phyloP scores from a whole-genome alignment of 768 basidiomycete genomes.

The Kwoniella newhampshirensis region DNA sequence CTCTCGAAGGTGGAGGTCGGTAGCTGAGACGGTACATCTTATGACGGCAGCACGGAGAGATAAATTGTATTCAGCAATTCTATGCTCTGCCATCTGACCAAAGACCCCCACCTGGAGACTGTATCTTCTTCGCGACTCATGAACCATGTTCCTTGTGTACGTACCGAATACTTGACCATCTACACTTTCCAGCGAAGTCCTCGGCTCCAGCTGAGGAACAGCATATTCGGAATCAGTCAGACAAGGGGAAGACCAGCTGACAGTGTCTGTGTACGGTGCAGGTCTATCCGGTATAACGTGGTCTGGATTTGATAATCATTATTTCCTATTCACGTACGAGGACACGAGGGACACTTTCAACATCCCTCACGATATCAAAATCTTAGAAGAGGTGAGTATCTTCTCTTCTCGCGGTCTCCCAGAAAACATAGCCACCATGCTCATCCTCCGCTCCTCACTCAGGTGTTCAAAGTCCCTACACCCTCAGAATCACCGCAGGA shows the following conservation, averaged over 20 bases:
- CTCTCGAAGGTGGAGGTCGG: too few relatives aligned
- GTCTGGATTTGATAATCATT: slow-evolving; percentile 36
- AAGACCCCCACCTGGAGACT: slow-evolving; percentile 31
- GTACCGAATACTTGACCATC: slow-evolving; percentile 3
- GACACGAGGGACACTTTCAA: slow-evolving; percentile 43
- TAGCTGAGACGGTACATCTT: too few relatives aligned
- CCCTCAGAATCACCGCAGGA: slow-evolving; percentile 14
- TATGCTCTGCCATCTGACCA: slow-evolving; percentile 18
- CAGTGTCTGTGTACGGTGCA: slow-evolving; percentile 11
- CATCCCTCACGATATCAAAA: slow-evolving; percentile 42
- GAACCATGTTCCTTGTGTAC: slow-evolving; percentile 46
- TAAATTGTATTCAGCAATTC: slow-evolving; percentile 40
- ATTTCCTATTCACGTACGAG: slow-evolving; percentile 44
- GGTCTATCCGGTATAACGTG: slow-evolving; percentile 43
- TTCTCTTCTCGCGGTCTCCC: background rate
- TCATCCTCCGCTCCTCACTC: too few relatives aligned
- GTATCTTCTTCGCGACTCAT: slow-evolving; percentile 46
- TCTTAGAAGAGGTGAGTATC: slow-evolving; percentile 26
- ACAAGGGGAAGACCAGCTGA: too few relatives aligned
- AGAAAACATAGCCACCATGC: background rate
- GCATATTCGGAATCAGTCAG: too few relatives aligned
- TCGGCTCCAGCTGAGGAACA: too few relatives aligned
- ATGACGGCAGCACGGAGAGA: slow-evolving; percentile 45
- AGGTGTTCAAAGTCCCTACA: slow-evolving; percentile 34
- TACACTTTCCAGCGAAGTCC: too few relatives aligned